These are phyloP conservation scores for Porogramme epimiltina DNA, from an alignment of 1,284 basidiomycete genomes.

Conservation along the genomic window DNA sequence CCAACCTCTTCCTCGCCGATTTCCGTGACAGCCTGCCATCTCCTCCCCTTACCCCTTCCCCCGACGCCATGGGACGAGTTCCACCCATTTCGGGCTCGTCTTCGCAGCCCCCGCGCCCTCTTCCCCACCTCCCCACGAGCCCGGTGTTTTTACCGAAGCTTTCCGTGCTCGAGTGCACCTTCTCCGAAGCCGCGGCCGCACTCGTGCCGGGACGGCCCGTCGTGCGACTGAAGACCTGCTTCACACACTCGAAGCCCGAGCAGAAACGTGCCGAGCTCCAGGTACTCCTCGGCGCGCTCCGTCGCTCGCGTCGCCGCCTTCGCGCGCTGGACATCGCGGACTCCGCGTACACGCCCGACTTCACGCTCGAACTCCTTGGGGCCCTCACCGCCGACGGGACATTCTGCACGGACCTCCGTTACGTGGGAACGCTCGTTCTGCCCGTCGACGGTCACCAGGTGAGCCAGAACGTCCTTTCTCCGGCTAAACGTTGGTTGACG, in stretches of 20 bases:
- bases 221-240: slow-evolving; percentile 66
- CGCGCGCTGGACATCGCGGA: slow-evolving; percentile 62
- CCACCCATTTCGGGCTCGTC: background rate
- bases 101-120: background rate
- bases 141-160: slow-evolving; percentile 46
- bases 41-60: no score
- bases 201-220: slow-evolving; percentile 60
- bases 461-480: slow-evolving; percentile 34
- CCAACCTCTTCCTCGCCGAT: slow-evolving; percentile 61
- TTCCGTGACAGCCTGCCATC: slow-evolving; percentile 38
- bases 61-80: slow-evolving; percentile 11
- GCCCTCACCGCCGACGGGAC: slow-evolving; percentile 36
- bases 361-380: slow-evolving; percentile 52
- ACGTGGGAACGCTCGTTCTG: slow-evolving; percentile 63
- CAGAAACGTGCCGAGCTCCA: slow-evolving; percentile 55
- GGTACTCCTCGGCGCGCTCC: slow-evolving; percentile 46
- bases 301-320: slow-evolving; percentile 42
- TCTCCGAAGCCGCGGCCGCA: slow-evolving; percentile 57
- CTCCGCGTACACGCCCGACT: slow-evolving; percentile 52
- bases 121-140: slow-evolving; percentile 26
- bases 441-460: slow-evolving; percentile 46
- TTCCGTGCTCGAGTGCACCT: slow-evolving; percentile 62
- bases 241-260: slow-evolving; percentile 48
- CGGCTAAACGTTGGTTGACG: slow-evolving; percentile 1
- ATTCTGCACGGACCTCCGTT: slow-evolving; percentile 41